A percentile compares a stretch with the other conserved stretches of the same genome.
These are phyloP conservation scores for Petunia secreta DNA, from an alignment of 257 asterid genomes.

Conservation along the genomic window DNA sequence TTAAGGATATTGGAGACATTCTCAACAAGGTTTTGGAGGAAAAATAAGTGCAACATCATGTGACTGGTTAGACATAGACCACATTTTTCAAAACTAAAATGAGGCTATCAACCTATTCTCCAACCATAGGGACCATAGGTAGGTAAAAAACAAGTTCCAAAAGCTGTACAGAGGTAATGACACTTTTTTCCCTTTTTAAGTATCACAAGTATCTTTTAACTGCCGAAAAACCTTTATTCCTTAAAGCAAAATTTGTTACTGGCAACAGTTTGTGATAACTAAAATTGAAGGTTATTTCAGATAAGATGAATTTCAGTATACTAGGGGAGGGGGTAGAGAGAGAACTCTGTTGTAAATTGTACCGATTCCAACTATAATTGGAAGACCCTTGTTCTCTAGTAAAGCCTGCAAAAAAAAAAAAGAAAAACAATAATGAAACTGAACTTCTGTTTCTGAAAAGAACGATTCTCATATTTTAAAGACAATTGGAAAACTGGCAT, in stretches of 20 bases:
- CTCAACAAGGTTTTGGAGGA: no score
- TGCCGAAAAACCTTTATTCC: background rate
- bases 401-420: conserved; percentile 67
- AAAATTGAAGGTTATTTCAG: background rate
- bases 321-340: conserved; percentile 27
- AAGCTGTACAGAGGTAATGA: background rate
- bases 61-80: background rate
- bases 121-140: background rate
- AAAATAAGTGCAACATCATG: background rate
- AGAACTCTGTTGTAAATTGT: conserved; percentile 32
- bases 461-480: conserved; percentile 25
- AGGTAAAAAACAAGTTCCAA: background rate
- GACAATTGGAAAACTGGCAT: background rate
- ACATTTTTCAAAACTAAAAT: background rate
- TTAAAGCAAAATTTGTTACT: background rate
- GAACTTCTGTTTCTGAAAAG: conserved; percentile 28
- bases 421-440: conserved; percentile 14
- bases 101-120: background rate
- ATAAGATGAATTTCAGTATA: conserved; percentile 18
- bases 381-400: conserved; percentile 94
- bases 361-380: conserved; percentile 98
- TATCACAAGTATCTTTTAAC: background rate
- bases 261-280: background rate
- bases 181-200: background rate
- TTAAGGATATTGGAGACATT: no score